A percentile compares a stretch with the other conserved stretches of the same genome.
These are phyloP conservation scores for Kluyveromyces aestuarii DNA, from an alignment of 805 yeast species.

Conservation along the genomic window DNA sequence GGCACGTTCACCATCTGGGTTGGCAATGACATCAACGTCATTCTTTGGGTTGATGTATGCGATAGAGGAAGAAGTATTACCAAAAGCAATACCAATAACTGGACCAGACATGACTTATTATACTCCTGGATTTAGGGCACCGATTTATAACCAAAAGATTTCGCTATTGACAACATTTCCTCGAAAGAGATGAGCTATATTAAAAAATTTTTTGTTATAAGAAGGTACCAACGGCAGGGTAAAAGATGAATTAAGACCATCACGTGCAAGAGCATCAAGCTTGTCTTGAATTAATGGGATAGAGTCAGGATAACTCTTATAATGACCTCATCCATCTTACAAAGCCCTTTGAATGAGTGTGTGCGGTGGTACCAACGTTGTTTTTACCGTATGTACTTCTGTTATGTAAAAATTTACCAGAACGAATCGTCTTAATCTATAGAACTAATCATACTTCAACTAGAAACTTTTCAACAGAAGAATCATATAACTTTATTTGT, in stretches of 20 bases:
- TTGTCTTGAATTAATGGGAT: too few relatives aligned
- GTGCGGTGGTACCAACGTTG: too few relatives aligned
- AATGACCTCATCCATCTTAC: too few relatives aligned
- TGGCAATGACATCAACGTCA: constrained; percentile 87
- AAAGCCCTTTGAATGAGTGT: too few relatives aligned
- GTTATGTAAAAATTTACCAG: too few relatives aligned
- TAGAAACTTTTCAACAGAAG: too few relatives aligned
- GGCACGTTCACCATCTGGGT: constrained; percentile 97
- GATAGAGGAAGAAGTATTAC: constrained; percentile 91
- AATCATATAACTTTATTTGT: too few relatives aligned
- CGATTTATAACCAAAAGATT: neutral
- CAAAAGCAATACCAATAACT: constrained; percentile 91
- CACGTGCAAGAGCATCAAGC: neutral
- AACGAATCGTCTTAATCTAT: too few relatives aligned
- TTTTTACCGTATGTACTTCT: too few relatives aligned
- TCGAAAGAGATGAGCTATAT: constrained; percentile 1
- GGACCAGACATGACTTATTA: constrained; percentile 28
- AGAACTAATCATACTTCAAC: too few relatives aligned
- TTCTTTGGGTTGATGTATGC: constrained; percentile 86
- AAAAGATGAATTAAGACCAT: neutral
- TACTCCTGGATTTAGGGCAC: neutral
- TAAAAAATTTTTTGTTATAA: neutral
- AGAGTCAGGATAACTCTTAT: too few relatives aligned
- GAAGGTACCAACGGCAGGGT: neutral
- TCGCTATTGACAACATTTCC: neutral